Evolutionary conservation across 257 asterid species (phyloP), one percentile per base, ranked within the genome.

Genomic region (Rauvolfia tetraphylla): DNA sequence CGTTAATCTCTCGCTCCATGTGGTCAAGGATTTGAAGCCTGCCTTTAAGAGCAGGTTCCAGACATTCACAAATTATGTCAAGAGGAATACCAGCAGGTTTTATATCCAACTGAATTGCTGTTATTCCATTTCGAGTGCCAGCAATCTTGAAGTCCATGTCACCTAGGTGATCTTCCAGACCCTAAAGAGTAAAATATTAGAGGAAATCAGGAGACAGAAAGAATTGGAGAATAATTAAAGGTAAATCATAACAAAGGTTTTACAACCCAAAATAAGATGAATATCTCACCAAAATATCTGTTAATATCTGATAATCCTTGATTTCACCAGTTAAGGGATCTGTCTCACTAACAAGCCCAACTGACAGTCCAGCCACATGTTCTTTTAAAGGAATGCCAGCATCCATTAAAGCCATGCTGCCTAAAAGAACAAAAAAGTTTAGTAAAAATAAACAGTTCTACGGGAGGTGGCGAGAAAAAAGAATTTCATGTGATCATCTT

Each of bases 371-470:
- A 42, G 98, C 98, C 58, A 92, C 98, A 51, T 91, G 99, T 75
- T 90, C 96, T 79, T 80, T 88, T 87, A 95, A 73, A 29, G 90
- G 94, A 88, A 95, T 90, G 81, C 98, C 99, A 79, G 98, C 94
- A 87, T 95, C 97, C 98, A 95, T 90, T 87, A 95, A 90, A 77
- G 98, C 99, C 99, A 95, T 87, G 88, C 99, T 95, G 79, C 99
- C 99, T 95, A 80, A 59, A 80, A 84, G 66, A 51, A 66, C 17
- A 73, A 70, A 71, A 57, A 76, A n/a, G n/a, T n/a, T n/a, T n/a
- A n/a, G n/a, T n/a, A n/a, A n/a, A n/a, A n/a, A n/a, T n/a, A 51
- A 15, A 54, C 29, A 75, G 39, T 17, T 14, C 20, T 25, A 71
- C 13, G 17, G 31, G 13, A 39, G 15, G 12, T 17, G 18, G 65